phyloP scores from a whole-genome alignment of 2,329 filamentous ascomycete species.

The Byssothecium circinans region DNA sequence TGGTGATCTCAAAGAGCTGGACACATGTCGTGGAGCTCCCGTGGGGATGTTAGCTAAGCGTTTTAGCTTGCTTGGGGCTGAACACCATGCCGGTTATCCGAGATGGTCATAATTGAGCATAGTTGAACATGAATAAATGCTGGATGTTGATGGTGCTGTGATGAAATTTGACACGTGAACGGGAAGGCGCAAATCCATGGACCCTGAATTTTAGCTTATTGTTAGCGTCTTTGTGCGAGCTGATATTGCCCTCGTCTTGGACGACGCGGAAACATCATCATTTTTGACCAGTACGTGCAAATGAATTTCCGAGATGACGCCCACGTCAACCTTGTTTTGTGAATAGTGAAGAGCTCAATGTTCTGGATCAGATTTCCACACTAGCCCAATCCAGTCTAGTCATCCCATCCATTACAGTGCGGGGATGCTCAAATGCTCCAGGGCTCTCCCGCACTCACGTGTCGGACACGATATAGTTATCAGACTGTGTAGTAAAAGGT shows the following conservation, averaged over 20 bases:
- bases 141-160: too few relatives aligned
- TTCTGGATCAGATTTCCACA: neutral
- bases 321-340: neutral
- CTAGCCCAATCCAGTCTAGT: conserved; percentile 3
- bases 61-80: neutral
- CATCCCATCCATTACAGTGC: neutral
- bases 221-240: neutral
- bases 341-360: neutral
- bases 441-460: neutral
- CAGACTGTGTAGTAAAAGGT: neutral
- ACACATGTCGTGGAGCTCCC: neutral
- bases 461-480: neutral
- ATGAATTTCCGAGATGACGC: neutral
- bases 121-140: neutral
- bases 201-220: neutral
- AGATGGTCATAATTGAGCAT: neutral
- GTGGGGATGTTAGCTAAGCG: conserved; percentile 1
- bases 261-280: too few relatives aligned
- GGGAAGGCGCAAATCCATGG: neutral
- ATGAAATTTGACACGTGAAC: too few relatives aligned
- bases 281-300: too few relatives aligned
- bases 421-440: conserved; percentile 2
- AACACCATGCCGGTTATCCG: neutral
- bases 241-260: too few relatives aligned
- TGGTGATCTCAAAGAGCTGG: neutral